Base-by-base conservation (phyloP, 164 flowering plant species). In the Kingdonia uniflora region DNA sequence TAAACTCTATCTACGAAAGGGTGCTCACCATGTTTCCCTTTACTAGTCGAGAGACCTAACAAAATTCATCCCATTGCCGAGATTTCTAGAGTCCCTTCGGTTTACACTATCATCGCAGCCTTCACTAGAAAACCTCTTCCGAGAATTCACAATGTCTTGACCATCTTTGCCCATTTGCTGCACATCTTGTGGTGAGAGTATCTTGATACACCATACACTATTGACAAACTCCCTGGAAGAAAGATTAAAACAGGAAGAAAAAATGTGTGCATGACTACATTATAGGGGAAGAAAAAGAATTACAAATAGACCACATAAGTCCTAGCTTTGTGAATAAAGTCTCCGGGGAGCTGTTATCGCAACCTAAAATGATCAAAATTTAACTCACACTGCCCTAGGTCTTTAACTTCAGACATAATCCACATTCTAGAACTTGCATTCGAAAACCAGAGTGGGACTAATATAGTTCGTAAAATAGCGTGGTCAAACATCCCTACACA, bases 181-280 rank as follows among this genome's bases (percentile, higher is more conserved):
- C 68, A 85, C 85, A 64, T 91, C 97, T 46, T 79, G 83, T 1
- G 87, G 96, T 10, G 96, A 91, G n/a, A 91, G 87, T 59, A 91
- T 91, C 66, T 87, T 87, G 65, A 91, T 91, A 57, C 82, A 87
- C 89, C 82, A 83, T 19, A 87, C 97, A 51, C 71, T 81, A 70
- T 78, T 85, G 22, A 91, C 96, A 51, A 91, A 91, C 65, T 91
- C 96, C 86, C 98, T 91, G 86, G 13, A 62, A 26, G 41, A 39
- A 56, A n/a, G 39, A 51, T 19, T 19, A 51, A 33, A 14, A 37
- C 14, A 15, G 7, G 13, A 14, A 16, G n/a, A 44, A 42, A 6
- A 19, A 4, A n/a, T 44, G 7, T 10, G 20, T n/a, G 15, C 5
- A 16, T 3, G n/a, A 10, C 11, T 41, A 41, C 44, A 41, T 14